These are phyloP conservation scores for Neurospora intermedia DNA, from an alignment of 495 filamentous ascomycete species.

Conservation along the genomic window DNA sequence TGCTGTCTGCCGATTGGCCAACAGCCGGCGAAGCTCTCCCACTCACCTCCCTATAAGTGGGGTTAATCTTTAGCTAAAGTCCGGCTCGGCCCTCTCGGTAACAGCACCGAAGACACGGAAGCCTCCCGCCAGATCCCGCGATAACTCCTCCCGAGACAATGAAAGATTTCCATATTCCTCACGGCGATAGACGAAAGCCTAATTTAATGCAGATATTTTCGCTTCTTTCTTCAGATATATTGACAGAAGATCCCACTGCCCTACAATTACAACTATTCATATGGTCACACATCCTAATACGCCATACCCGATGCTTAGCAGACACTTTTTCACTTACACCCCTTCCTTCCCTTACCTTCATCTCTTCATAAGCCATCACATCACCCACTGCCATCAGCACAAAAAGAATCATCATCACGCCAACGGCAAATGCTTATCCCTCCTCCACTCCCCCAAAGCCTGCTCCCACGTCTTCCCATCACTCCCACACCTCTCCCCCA, in stretches of 20 bases:
- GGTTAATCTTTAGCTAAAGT: neutral
- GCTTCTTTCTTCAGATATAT: neutral
- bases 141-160: neutral
- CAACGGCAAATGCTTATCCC: neutral
- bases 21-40: neutral
- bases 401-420: neutral
- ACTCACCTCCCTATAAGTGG: neutral
- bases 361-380: neutral
- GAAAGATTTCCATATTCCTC: neutral
- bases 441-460: conserved; percentile 43
- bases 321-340: neutral
- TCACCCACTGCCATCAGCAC: too few relatives aligned
- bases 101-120: neutral
- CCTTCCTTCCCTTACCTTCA: neutral
- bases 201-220: neutral
- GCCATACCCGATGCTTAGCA: neutral
- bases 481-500: conserved; percentile 64
- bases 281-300: neutral
- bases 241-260: neutral
- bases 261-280: neutral
- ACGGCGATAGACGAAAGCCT: neutral
- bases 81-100: neutral
- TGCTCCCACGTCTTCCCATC: conserved; percentile 45
- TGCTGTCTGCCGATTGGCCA: neutral
- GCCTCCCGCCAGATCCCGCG: neutral